Base-by-base conservation (phyloP, 2,329 filamentous ascomycete species). In the Colletotrichum ledebouriae region DNA sequence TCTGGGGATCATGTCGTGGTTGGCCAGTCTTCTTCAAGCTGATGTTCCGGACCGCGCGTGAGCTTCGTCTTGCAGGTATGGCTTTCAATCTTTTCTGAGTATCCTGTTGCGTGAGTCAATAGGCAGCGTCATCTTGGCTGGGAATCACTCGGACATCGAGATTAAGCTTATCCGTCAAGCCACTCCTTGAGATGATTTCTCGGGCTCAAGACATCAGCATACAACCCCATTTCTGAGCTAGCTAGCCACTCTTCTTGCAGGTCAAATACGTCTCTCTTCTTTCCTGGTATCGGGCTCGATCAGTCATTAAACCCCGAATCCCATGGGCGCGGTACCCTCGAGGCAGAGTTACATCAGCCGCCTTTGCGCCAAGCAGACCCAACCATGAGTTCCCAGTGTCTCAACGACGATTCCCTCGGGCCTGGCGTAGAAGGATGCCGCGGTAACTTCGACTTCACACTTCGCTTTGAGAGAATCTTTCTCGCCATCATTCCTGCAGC, bases 361-460 rank as follows among this genome's bases (percentile, higher is more conserved):
- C 46, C 33, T 11, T 34, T 34, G 47, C 41, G 65, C 41, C 34
- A 50, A 50, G 34, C 17, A 15, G 10, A 20, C 9, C 20, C 37
- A n/a, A 44, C 44, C 11, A 55, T 69, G 67, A 67, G 67, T 37
- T 69, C 67, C 9, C 55, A 20, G 13, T 79, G 77, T 57, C 71
- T 69, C 29, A 74, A 75, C 72, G 78, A 80, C 70, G 68, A 73
- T 39, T 71, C 74, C 33, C 75, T 83, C 37, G 81, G 81, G 15
- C 81, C 81, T 1, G 71, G 72, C 11, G 78, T 83, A 33, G 67
- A 70, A 4, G 79, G 78, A 41, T 84, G 81, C 58, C 78, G 81
- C 6, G 78, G 73, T 60, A 76, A 81, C 67, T 83, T 84, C 63
- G 81, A 83, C 69, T 83, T 83, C 44, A 83, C 81, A 4, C 73